Evolutionary conservation across 2,329 filamentous ascomycete species (phyloP).

Genomic region (Pseudogymnoascus sp.): DNA sequence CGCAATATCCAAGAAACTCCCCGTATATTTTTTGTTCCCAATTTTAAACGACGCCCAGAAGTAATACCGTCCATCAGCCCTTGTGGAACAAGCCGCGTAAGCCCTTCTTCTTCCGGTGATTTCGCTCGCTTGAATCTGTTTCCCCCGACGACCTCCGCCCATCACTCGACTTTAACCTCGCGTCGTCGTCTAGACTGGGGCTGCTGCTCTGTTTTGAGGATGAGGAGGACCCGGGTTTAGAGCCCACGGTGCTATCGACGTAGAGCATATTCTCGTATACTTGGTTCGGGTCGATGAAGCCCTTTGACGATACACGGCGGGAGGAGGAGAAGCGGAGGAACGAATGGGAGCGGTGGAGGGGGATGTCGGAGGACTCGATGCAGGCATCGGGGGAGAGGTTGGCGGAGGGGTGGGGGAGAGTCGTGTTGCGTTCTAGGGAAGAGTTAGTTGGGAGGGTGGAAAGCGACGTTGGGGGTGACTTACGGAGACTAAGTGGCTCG

Average conservation of each 20-base stretch:
- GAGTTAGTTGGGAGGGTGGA: neutral
- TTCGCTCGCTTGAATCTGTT: neutral
- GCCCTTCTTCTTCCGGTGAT: neutral
- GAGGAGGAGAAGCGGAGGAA: constrained; percentile 17
- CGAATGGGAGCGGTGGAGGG: constrained; percentile 28
- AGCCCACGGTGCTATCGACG: constrained; percentile 14
- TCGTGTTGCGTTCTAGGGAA: constrained; percentile 47
- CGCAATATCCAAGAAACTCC: neutral
- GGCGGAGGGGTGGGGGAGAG: constrained; percentile 55
- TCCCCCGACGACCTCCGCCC: neutral
- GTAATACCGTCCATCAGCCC: constrained; percentile 7
- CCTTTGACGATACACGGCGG: constrained; percentile 12
- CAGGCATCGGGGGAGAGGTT: constrained; percentile 49
- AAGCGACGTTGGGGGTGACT: neutral
- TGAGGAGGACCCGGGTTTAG: neutral
- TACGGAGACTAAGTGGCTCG: constrained; percentile 26
- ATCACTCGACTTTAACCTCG: constrained; percentile 15
- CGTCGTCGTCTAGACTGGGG: constrained; percentile 9
- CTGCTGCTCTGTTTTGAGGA: constrained; percentile 12
- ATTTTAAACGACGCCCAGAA: neutral
- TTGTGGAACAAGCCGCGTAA: constrained; percentile 17
- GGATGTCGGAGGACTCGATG: constrained; percentile 49
- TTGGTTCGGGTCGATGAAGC: constrained; percentile 11
- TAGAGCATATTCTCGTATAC: constrained; percentile 22
- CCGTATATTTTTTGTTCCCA: neutral